Percentiles rank a stretch among this genome's conserved stretches.
Evolutionary conservation across 2,329 filamentous ascomycete species (phyloP).

Genomic region (Diplocarpon rosae): DNA sequence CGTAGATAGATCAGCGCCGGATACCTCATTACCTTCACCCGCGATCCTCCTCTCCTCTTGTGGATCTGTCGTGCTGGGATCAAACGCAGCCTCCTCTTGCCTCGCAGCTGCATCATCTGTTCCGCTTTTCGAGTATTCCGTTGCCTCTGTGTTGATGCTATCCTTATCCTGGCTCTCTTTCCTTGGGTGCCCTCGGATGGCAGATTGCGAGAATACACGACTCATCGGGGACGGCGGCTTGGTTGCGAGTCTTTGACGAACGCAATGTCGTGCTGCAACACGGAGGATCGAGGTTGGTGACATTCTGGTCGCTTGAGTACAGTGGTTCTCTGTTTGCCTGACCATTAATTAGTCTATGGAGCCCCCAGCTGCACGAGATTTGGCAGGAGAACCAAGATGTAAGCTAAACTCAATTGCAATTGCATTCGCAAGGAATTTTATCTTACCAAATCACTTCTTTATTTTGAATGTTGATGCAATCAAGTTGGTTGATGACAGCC

Average conservation of each 20-base stretch:
- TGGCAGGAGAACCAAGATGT: too few species aligned
- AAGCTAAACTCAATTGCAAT: too few species aligned
- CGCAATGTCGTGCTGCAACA: neutral
- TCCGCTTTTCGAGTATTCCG: constrained; percentile 58
- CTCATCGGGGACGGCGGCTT: neutral
- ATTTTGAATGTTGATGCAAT: too few species aligned
- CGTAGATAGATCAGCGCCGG: too few species aligned
- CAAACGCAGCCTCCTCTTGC: constrained; percentile 53
- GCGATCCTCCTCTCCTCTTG: constrained; percentile 43
- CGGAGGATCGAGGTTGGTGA: constrained; percentile 1
- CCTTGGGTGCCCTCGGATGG: neutral
- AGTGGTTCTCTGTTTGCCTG: too few species aligned
- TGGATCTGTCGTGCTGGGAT: constrained; percentile 55
- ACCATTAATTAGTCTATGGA: too few species aligned
- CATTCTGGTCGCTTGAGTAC: neutral
- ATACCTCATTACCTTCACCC: constrained; percentile 26
- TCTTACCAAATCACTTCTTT: too few species aligned
- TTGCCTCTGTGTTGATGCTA: constrained; percentile 50
- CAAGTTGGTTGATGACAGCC: too few species aligned
- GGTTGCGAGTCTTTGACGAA: neutral
- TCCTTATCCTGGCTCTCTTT: constrained; percentile 48
- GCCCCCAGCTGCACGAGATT: too few species aligned
- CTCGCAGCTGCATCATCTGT: constrained; percentile 47
- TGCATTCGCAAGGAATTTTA: too few species aligned
- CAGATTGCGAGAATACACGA: neutral